Evolutionary conservation across 257 asterid species (phyloP).

Genomic region (Capsicum baccatum): DNA sequence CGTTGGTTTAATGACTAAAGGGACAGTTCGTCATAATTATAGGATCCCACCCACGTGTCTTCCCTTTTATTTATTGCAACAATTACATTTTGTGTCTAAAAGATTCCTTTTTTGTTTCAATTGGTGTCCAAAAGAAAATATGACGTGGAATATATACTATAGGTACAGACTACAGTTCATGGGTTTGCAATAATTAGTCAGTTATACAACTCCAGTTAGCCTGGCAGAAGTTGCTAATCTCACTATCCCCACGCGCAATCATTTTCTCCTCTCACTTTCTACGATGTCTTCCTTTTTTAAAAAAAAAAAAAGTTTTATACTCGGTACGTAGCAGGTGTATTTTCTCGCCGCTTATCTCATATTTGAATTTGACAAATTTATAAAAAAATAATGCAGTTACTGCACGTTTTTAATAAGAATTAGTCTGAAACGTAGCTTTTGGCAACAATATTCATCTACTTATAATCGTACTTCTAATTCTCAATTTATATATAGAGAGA

Average conservation of each 20-base stretch:
- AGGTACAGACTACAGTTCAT: too few species aligned
- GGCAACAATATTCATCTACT: too few species aligned
- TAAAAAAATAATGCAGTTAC: too few species aligned
- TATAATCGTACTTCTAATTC: too few species aligned
- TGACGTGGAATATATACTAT: conserved; percentile 11
- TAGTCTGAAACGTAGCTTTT: too few species aligned
- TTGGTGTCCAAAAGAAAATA: background rate
- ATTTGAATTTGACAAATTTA: too few species aligned
- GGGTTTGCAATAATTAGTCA: background rate
- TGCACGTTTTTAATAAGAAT: too few species aligned
- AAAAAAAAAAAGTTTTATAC: too few species aligned
- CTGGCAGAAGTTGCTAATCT: background rate
- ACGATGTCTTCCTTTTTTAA: too few species aligned
- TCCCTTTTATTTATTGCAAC: background rate
- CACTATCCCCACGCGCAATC: background rate
- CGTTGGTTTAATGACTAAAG: background rate
- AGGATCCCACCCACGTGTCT: conserved; percentile 27
- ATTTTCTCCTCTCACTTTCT: background rate
- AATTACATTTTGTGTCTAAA: background rate
- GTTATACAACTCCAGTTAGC: background rate
- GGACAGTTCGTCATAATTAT: conserved; percentile 5
- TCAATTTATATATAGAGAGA: too few species aligned
- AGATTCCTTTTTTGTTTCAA: background rate
- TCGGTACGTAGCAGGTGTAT: too few species aligned
- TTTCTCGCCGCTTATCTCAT: too few species aligned